Percentiles rank a stretch among this genome's conserved stretches.
phyloP scores from a whole-genome alignment of 495 filamentous ascomycete genomes.

The Astrothelium subdiscretum region DNA sequence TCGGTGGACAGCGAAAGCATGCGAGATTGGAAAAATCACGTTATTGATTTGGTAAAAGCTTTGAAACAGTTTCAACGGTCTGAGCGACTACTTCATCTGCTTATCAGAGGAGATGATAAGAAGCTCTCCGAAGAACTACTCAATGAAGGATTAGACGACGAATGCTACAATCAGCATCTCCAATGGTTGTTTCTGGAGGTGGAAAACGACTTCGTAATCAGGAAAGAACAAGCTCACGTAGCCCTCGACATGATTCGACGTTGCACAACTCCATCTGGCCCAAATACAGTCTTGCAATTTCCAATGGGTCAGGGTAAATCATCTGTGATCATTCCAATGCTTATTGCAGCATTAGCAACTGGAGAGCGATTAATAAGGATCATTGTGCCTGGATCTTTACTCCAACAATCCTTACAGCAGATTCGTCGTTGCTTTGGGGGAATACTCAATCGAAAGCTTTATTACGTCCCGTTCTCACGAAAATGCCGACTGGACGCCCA shows the following conservation, averaged over 20 bases:
- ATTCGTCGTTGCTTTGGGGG: constrained; percentile 49
- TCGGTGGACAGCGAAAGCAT: neutral
- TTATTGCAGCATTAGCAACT: constrained; percentile 41
- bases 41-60: constrained; percentile 27
- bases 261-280: constrained; percentile 26
- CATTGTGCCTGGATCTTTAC: constrained; percentile 50
- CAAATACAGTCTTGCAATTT: constrained; percentile 52
- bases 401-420: constrained; percentile 51
- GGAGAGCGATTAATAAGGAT: constrained; percentile 44
- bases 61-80: constrained; percentile 30
- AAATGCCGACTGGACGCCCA: constrained; percentile 22
- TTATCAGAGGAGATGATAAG: neutral
- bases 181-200: constrained; percentile 51
- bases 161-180: constrained; percentile 23
- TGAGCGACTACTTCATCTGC: constrained; percentile 22
- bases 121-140: neutral
- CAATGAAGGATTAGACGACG: neutral
- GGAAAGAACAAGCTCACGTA: constrained; percentile 47
- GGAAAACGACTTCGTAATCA: constrained; percentile 51
- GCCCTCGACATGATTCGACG: constrained; percentile 49
- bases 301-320: constrained; percentile 73
- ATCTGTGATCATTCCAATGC: constrained; percentile 56
- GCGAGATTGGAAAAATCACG: constrained; percentile 7
- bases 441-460: constrained; percentile 44
- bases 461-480: constrained; percentile 53